Base-by-base conservation (phyloP, 2,329 filamentous ascomycete genomes). In the Ophiostoma populinum region DNA sequence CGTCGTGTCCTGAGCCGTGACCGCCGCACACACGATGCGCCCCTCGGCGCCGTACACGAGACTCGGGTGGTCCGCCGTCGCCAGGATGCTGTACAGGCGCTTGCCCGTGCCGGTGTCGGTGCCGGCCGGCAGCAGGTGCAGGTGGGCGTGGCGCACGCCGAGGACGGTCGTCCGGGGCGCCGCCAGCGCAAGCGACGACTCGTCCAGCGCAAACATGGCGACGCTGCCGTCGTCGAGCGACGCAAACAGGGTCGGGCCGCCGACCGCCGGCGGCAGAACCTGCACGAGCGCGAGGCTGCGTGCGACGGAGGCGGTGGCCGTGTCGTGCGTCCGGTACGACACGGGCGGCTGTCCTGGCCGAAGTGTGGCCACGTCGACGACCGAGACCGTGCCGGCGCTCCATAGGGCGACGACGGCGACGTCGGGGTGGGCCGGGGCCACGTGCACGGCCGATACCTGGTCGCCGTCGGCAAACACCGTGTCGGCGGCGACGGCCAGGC, bases 181-280 rank as follows among this genome's bases (percentile, higher is more conserved):
- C 0, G 74, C 76, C 3, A 95, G 58, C 0, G 68, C 58, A 40
- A 69, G 70, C n/a, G 69, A 67, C 0, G 56, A 47, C 1, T 60
- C 54, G 21, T 80, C 69, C 24, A 93, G 66, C 21, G 73, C 70
- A 50, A 86, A 95, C 0, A 80, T 90, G 34, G 92, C 67, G 1
- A 98, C 80, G 41, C 80, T 82, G 4, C 90, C 90, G 54, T 95
- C 87, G 32, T 92, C 83, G 68, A 94, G 80, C 10, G 87, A 80
- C 21, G 93, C 68, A 41, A 98, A 80, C 0, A 98, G 63, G 0
- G 80, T 93, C 1, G 83, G 78, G 0, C 68, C 69, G 6, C 59
- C 55, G 7, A 54, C 37, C 7, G 56, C 46, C 6, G 65, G 62
- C 11, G 76, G 75, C 29, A 94, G 67, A 4, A 95, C 66, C 41